phyloP scores from a whole-genome alignment of 805 yeast genomes.

The Schwanniomyces yamadae region DNA sequence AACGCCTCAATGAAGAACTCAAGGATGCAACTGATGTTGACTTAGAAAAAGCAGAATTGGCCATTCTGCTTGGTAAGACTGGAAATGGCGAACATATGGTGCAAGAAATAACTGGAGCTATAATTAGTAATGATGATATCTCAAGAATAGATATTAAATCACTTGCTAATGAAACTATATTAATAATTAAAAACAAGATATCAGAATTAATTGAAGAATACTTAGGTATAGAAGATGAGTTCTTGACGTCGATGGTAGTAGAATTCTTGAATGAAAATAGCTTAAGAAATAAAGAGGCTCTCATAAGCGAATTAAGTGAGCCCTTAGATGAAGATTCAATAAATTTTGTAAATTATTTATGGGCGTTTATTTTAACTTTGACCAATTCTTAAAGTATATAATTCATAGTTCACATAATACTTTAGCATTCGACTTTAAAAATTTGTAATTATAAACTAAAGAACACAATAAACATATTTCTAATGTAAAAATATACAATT shows the following conservation, averaged over 20 bases:
- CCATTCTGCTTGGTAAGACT: background rate
- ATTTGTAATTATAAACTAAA: no score
- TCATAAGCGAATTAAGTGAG: conserved; percentile 48
- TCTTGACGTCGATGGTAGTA: conserved; percentile 44
- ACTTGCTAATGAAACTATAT: conserved; percentile 14
- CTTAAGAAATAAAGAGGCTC: conserved; percentile 29
- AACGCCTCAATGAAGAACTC: conserved; percentile 41
- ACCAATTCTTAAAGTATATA: background rate
- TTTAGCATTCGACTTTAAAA: no score
- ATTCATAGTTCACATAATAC: no score
- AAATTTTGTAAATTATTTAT: conserved; percentile 41
- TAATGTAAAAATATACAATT: background rate
- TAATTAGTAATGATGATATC: background rate
- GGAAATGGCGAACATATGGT: background rate
- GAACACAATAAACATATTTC: no score
- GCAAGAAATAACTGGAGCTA: background rate
- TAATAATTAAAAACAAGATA: conserved; percentile 32
- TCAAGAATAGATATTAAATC: conserved; percentile 8
- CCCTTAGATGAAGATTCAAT: conserved; percentile 50
- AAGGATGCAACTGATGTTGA: conserved; percentile 40
- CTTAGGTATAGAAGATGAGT: conserved; percentile 54
- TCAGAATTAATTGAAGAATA: conserved; percentile 48
- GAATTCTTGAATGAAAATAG: conserved; percentile 32
- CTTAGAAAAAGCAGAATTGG: conserved; percentile 27
- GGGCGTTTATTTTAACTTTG: conserved; percentile 19